Percentiles rank a stretch among this genome's conserved stretches.
phyloP scores from a whole-genome alignment of 148 eudicot genomes.

The Camellia japonica region DNA sequence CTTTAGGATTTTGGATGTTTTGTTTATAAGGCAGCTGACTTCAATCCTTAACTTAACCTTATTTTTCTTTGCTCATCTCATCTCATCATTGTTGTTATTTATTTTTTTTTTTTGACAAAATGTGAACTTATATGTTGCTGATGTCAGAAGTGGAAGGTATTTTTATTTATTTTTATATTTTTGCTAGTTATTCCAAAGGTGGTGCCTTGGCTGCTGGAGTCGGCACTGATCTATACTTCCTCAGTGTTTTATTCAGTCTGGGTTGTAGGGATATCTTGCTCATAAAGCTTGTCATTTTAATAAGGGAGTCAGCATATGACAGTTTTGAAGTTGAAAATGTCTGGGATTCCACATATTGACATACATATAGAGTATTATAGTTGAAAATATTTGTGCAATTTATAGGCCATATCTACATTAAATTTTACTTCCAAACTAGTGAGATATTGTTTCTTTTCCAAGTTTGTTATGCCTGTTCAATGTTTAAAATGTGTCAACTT shows the following conservation, averaged over 20 bases:
- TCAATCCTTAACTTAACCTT: background rate
- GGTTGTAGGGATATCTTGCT: background rate
- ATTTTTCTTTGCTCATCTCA: background rate
- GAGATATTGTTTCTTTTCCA: background rate
- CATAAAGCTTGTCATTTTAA: background rate
- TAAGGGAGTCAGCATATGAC: background rate
- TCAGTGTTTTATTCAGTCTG: background rate
- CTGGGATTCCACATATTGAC: too few species aligned
- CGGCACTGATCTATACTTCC: background rate
- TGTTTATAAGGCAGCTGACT: background rate
- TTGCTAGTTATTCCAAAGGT: background rate
- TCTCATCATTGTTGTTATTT: background rate
- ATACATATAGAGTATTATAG: background rate
- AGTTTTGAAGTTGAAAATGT: background rate
- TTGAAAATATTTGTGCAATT: background rate
- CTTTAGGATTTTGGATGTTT: background rate
- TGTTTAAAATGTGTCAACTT: background rate
- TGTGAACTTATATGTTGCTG: background rate
- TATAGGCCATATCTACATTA: background rate
- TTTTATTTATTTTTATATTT: background rate
- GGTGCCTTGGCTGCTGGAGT: background rate
- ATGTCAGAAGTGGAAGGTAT: background rate
- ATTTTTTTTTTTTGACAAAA: background rate
- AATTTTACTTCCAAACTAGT: background rate
- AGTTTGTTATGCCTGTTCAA: background rate